Percentiles rank a stretch among this genome's conserved stretches.
Evolutionary conservation across 1,139 yeast species (phyloP).

Genomic region (Kodamaea arcana): DNA sequence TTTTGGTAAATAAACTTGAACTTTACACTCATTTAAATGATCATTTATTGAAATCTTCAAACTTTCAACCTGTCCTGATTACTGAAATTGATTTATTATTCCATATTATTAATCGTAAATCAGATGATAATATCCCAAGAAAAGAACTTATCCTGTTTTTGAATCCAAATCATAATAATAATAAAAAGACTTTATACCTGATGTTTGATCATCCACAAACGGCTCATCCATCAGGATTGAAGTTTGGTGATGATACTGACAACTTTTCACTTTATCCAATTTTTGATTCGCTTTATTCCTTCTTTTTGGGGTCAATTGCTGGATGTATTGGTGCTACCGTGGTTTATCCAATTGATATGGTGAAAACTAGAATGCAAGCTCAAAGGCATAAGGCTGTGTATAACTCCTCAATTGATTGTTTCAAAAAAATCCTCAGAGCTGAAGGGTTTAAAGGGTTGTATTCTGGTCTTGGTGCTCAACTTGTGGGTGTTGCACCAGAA

Average conservation of each 20-base stretch:
- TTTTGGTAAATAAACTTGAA: constrained; percentile 40
- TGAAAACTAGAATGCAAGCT: constrained; percentile 97
- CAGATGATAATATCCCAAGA: constrained; percentile 45
- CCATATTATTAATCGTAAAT: constrained; percentile 42
- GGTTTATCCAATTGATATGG: constrained; percentile 96
- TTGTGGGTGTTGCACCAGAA: constrained; percentile 97
- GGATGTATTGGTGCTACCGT: constrained; percentile 98
- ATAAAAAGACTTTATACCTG: constrained; percentile 30
- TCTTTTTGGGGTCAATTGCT: constrained; percentile 87
- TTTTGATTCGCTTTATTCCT: constrained; percentile 84
- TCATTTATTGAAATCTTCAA: constrained; percentile 49
- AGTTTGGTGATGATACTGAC: constrained; percentile 24
- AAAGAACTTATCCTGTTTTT: constrained; percentile 48
- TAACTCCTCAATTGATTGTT: constrained; percentile 82
- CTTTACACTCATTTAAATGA: constrained; percentile 48
- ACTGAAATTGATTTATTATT: constrained; percentile 45
- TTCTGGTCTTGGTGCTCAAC: constrained; percentile 90
- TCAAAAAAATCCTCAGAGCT: constrained; percentile 64
- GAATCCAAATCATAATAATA: constrained; percentile 44
- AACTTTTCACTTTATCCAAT: constrained; percentile 52
- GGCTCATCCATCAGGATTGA: constrained; percentile 28
- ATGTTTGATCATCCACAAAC: constrained; percentile 40
- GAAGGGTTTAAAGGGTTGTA: constrained; percentile 91
- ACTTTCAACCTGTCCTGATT: constrained; percentile 45
- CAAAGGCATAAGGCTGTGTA: constrained; percentile 74